A percentile compares a stretch with the other conserved stretches of the same genome.
Conservation (phyloP, 352 stramenopile genomes). For the Globisporangium iwayamae region DNA sequence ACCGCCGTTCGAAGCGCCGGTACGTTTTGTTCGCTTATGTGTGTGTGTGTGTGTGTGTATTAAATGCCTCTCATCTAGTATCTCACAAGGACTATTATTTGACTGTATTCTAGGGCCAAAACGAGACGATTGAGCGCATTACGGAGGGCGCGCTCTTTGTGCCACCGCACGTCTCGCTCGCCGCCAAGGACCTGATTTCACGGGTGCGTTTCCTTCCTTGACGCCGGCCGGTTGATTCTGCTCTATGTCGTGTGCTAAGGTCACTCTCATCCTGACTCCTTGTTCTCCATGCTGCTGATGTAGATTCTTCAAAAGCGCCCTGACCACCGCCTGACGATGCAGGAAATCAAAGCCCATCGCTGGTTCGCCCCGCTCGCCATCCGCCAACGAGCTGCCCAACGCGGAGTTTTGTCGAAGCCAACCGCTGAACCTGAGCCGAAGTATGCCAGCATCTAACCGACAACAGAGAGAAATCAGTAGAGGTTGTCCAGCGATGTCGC, state of each 20-base stretch:
- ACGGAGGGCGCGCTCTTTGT: constrained; percentile 71
- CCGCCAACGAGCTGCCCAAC: constrained; percentile 40
- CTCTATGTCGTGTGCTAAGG: neutral
- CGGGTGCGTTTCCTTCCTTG: constrained; percentile 27
- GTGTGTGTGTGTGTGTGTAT: neutral
- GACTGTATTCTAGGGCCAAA: constrained; percentile 74
- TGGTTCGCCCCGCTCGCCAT: constrained; percentile 65
- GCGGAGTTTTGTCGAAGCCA: constrained; percentile 13
- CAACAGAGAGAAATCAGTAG: too few species aligned
- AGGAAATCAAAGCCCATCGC: constrained; percentile 70
- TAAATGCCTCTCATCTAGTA: neutral
- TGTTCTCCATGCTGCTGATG: neutral
- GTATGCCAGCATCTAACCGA: constrained; percentile 1
- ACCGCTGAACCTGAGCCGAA: neutral
- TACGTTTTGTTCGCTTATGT: constrained; percentile 22
- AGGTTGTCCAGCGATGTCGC: too few species aligned
- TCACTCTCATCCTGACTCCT: neutral
- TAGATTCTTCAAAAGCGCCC: constrained; percentile 80
- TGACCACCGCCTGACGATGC: constrained; percentile 49
- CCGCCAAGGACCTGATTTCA: constrained; percentile 71
- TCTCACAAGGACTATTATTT: neutral
- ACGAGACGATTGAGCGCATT: constrained; percentile 95
- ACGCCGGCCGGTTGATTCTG: neutral
- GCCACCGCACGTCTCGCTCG: constrained; percentile 63
- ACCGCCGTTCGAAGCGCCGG: constrained; percentile 96